Evolutionary conservation across 2,329 filamentous ascomycete species (phyloP), one percentile per base, ranked within the genome.

Genomic region (Aspergillus sp.): DNA sequence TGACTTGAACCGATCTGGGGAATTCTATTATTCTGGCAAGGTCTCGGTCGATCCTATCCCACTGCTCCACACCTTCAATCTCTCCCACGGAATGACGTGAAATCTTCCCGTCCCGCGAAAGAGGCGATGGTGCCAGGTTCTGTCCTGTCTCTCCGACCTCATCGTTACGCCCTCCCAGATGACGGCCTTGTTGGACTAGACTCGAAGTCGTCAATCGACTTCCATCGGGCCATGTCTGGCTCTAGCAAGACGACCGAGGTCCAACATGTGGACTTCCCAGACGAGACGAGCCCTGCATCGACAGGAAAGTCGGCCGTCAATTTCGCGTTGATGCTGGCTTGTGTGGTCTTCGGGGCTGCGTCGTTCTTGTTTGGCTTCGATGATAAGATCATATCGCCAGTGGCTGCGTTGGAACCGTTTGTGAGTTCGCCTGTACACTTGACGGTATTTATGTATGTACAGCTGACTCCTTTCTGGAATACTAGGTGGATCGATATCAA

Each of bases 311-410:
- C 62, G 9, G 62, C 66, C 6, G 57, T 72, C 52, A 73, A 73
- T 60, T 24, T 56, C 9, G 63, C 64, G 10, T 59, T 73, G 24
- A 58, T 73, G 12, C 61, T 72, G 9, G 65, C 65, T 3, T 73
- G 71, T 56, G 55, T 64, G 14, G 63, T 70, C 7, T 72, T 72
- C 55, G 68, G 68, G 12, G 69, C 71, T 4, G 70, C 71, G 0
- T 72, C 71, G 9, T 72, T 73, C 42, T 55, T 73, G n/a, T 73
- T 73, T 50, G 71, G 71, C 3, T 73, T 69, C 36, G 70, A 73
- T 32, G 70, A 73, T 60, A 73, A 73, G 46, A 60, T 73, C 36
- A 73, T 73, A 6, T 73, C 71, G 4, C 70, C 71, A 0, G 63
- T 73, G 49, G 68, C 65, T n/a, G 70, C 71, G 18, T 60, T 73